A percentile compares a stretch with the other conserved stretches of the same genome.
phyloP scores from a whole-genome alignment of 768 basidiomycete species.

The Boletus reticulatus region DNA sequence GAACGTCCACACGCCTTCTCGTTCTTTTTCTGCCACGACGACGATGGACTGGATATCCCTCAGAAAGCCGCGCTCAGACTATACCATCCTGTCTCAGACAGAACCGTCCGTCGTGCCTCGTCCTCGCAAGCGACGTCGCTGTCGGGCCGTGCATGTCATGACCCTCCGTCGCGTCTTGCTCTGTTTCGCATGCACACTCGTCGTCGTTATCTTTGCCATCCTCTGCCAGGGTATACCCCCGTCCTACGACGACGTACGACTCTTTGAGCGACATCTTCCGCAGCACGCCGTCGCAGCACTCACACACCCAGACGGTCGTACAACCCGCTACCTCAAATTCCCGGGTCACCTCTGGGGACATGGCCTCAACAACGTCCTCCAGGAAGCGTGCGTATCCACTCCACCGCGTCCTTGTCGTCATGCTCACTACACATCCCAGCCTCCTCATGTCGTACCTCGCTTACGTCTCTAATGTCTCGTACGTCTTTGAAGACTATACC shows the following conservation, averaged over 20 bases:
- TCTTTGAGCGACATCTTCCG: constrained; percentile 36
- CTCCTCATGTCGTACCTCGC: constrained; percentile 53
- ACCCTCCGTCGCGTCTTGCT: constrained; percentile 31
- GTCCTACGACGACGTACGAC: constrained; percentile 35
- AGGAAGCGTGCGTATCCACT: constrained; percentile 49
- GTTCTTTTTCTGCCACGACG: neutral
- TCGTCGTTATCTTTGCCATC: constrained; percentile 31
- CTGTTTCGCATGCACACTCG: constrained; percentile 14
- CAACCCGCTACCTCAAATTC: constrained; percentile 44
- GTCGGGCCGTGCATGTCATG: constrained; percentile 5
- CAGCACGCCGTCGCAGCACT: constrained; percentile 34
- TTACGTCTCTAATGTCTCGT: constrained; percentile 47
- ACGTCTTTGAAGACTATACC: constrained; percentile 61
- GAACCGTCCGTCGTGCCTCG: neutral
- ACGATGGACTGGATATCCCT: neutral
- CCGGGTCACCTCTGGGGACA: constrained; percentile 58
- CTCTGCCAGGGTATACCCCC: constrained; percentile 40
- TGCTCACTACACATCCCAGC: constrained; percentile 24
- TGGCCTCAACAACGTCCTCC: constrained; percentile 60
- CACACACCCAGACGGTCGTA: constrained; percentile 2
- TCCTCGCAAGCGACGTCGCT: constrained; percentile 9
- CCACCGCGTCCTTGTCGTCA: neutral
- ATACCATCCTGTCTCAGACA: constrained; percentile 3
- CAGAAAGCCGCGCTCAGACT: neutral
- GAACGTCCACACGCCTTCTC: no score